These are phyloP conservation scores for Elsinoe australis DNA, from an alignment of 2,329 filamentous ascomycete genomes.

Conservation along the genomic window DNA sequence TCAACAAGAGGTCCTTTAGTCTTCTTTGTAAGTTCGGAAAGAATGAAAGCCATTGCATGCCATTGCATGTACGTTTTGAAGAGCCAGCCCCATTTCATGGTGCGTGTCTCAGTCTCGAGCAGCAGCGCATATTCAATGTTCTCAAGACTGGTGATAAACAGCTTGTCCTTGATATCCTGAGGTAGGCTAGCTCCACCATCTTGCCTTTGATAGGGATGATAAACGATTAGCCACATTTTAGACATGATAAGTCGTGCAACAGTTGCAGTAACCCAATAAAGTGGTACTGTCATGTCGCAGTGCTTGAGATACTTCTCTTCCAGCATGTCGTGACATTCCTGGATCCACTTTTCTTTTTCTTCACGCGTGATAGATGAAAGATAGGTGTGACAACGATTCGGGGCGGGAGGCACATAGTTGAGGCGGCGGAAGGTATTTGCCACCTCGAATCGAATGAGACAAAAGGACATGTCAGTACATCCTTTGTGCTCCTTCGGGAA, in stretches of 20 bases:
- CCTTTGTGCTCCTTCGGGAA: slow-evolving; percentile 42
- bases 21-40: slow-evolving; percentile 52
- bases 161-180: slow-evolving; percentile 56
- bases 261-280: slow-evolving; percentile 63
- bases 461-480: slow-evolving; percentile 53
- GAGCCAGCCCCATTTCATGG: slow-evolving; percentile 57
- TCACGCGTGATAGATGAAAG: slow-evolving; percentile 39
- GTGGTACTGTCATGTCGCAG: slow-evolving; percentile 48
- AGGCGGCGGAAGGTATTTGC: slow-evolving; percentile 41
- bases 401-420: slow-evolving; percentile 38
- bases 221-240: slow-evolving; percentile 70
- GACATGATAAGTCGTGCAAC: slow-evolving; percentile 64
- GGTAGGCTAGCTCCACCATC: slow-evolving; percentile 51
- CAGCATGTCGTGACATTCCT: slow-evolving; percentile 39
- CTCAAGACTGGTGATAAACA: slow-evolving; percentile 66
- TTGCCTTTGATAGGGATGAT: slow-evolving; percentile 62
- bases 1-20: slow-evolving; percentile 52
- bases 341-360: slow-evolving; percentile 45
- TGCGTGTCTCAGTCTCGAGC: slow-evolving; percentile 55
- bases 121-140: slow-evolving; percentile 64
- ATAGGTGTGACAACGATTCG: slow-evolving; percentile 36
- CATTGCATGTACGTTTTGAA: slow-evolving; percentile 59
- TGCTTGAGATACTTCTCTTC: slow-evolving; percentile 45
- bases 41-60: slow-evolving; percentile 55
- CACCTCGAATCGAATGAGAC: slow-evolving; percentile 47